These are phyloP conservation scores for Capsicum chinense DNA, from an alignment of 257 asterid species.

Conservation along the genomic window DNA sequence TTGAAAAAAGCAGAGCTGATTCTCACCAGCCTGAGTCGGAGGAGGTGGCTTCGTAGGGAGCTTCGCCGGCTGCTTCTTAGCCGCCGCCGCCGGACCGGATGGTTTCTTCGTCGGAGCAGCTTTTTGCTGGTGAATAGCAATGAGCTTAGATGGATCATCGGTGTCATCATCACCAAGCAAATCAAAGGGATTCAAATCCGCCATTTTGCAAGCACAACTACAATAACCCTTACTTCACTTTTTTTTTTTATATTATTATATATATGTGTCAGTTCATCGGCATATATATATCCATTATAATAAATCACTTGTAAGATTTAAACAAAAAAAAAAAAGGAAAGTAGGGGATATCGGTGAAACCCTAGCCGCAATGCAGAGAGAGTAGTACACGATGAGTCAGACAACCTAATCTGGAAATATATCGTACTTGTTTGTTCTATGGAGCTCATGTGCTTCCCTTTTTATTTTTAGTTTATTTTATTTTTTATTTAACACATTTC, in stretches of 20 bases:
- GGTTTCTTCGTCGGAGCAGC: conserved; percentile 55
- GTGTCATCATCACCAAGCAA: conserved; percentile 76
- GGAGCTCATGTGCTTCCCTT: conserved; percentile 26
- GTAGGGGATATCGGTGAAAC: conserved; percentile 41
- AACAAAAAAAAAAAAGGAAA: too few species aligned
- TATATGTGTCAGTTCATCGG: not conserved
- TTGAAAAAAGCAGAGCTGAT: not conserved
- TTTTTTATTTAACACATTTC: too few species aligned
- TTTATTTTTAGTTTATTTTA: not conserved
- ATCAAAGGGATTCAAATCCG: conserved; percentile 85
- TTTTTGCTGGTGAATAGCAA: conserved; percentile 68
- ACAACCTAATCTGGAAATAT: conserved; percentile 36
- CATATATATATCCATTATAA: conserved; percentile 35
- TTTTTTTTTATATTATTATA: too few species aligned
- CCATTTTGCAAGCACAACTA: conserved; percentile 51
- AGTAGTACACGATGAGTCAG: not conserved
- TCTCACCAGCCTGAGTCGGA: conserved; percentile 74
- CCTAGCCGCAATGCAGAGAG: conserved; percentile 73
- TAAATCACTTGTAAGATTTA: not conserved
- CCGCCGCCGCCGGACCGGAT: conserved; percentile 42
- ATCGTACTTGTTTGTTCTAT: conserved; percentile 25
- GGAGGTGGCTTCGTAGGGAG: conserved; percentile 83
- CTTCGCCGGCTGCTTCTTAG: conserved; percentile 54
- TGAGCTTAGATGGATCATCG: conserved; percentile 65
- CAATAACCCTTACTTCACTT: conserved; percentile 30